These are phyloP conservation scores for Phalaenopsis aphrodite DNA, from an alignment of 106 monocot genomes.

Conservation along the genomic window DNA sequence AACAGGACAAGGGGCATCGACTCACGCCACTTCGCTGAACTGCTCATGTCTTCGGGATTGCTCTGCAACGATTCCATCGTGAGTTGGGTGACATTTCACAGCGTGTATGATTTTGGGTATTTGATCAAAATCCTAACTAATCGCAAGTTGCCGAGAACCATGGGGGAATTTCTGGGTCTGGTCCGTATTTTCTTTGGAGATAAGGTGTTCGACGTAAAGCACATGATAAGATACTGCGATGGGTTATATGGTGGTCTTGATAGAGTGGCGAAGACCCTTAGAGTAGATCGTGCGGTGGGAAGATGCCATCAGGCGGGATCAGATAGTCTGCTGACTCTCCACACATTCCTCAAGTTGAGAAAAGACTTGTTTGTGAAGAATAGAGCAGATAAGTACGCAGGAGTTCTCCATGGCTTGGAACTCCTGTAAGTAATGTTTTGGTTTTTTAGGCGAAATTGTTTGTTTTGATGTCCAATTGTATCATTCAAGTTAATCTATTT, in stretches of 20 bases:
- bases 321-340: slow-evolving; percentile 29
- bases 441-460: not conserved
- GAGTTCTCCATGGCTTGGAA: slow-evolving; percentile 19
- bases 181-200: slow-evolving; percentile 23
- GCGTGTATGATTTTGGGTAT: slow-evolving; percentile 45
- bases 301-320: slow-evolving; percentile 45
- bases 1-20: slow-evolving; percentile 18
- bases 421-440: not conserved
- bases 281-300: slow-evolving; percentile 24
- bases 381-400: slow-evolving; percentile 8
- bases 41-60: slow-evolving; percentile 32
- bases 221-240: slow-evolving; percentile 31
- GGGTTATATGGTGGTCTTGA: slow-evolving; percentile 39
- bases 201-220: slow-evolving; percentile 33
- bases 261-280: slow-evolving; percentile 20
- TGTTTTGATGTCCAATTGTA: not conserved
- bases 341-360: slow-evolving; percentile 19
- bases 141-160: slow-evolving; percentile 11
- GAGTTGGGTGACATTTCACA: slow-evolving; percentile 42
- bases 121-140: slow-evolving; percentile 30
- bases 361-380: slow-evolving; percentile 8
- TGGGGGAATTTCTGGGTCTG: slow-evolving; percentile 20
- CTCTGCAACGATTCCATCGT: slow-evolving; percentile 15
- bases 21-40: slow-evolving; percentile 16
- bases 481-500: not conserved